Evolutionary conservation across 805 yeast species (phyloP).

Genomic region (Limtongia smithiae): DNA sequence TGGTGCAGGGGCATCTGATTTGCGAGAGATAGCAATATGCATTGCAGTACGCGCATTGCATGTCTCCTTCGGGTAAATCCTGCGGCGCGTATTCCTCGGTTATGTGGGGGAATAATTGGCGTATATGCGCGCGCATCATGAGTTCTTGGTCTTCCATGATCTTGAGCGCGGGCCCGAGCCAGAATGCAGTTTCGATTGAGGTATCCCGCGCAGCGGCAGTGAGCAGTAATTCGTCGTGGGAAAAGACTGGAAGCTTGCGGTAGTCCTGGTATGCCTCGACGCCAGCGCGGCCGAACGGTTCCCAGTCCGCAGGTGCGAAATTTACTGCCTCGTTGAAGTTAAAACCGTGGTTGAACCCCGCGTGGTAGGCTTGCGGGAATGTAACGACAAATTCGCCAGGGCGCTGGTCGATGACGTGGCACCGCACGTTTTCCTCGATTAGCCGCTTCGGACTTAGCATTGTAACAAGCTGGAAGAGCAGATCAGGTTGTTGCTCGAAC

Average conservation of each 20-base stretch:
- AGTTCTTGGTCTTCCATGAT: slow-evolving; percentile 22
- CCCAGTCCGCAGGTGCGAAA: slow-evolving; percentile 43
- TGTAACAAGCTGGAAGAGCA: slow-evolving; percentile 81
- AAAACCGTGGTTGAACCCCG: slow-evolving; percentile 85
- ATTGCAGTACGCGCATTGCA: slow-evolving; percentile 30
- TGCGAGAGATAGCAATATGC: slow-evolving; percentile 29
- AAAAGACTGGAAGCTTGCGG: slow-evolving; percentile 37
- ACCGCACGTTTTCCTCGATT: slow-evolving; percentile 44
- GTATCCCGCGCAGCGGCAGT: slow-evolving; percentile 25
- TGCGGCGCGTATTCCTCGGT: not conserved
- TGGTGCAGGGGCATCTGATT: slow-evolving; percentile 15
- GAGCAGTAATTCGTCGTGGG: slow-evolving; percentile 37
- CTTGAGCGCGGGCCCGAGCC: slow-evolving; percentile 31
- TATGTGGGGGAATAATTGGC: slow-evolving; percentile 7
- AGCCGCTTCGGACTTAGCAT: slow-evolving; percentile 66
- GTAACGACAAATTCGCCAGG: slow-evolving; percentile 82
- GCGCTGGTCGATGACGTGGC: slow-evolving; percentile 62
- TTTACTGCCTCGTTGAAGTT: slow-evolving; percentile 49
- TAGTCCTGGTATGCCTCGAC: slow-evolving; percentile 34
- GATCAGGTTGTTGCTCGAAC: slow-evolving; percentile 79
- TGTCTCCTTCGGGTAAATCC: slow-evolving; percentile 12
- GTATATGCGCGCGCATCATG: slow-evolving; percentile 9
- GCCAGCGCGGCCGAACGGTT: slow-evolving; percentile 35
- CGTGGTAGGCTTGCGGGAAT: slow-evolving; percentile 84
- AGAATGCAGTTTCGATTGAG: slow-evolving; percentile 28